A percentile compares a stretch with the other conserved stretches of the same genome.
These are phyloP conservation scores for Jamesozyma jinghongensis DNA, from an alignment of 805 yeast species.

Conservation along the genomic window DNA sequence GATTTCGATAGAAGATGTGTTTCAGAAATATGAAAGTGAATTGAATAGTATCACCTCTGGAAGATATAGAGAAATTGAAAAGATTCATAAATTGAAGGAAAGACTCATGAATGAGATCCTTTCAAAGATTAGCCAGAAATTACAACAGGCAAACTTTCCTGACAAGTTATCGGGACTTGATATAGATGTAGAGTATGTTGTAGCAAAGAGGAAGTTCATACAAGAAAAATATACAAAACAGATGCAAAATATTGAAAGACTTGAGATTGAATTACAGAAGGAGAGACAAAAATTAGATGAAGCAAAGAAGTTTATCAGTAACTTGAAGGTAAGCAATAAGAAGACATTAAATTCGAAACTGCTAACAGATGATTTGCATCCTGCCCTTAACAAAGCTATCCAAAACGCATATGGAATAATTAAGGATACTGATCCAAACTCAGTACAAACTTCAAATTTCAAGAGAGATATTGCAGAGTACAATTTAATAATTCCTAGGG, in stretches of 20 bases:
- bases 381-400: constrained; percentile 22
- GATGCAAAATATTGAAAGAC: constrained; percentile 15
- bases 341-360: constrained; percentile 15
- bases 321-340: constrained; percentile 8
- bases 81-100: constrained; percentile 13
- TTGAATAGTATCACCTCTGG: constrained; percentile 10
- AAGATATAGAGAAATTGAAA: constrained; percentile 10
- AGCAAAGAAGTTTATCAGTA: constrained; percentile 6
- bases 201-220: constrained; percentile 24
- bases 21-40: constrained; percentile 17
- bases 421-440: neutral
- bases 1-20: constrained; percentile 16
- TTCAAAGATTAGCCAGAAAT: constrained; percentile 15
- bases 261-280: constrained; percentile 17
- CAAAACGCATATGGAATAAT: constrained; percentile 22
- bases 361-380: constrained; percentile 18
- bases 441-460: neutral
- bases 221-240: constrained; percentile 21
- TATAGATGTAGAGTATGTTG: constrained; percentile 25
- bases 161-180: constrained; percentile 17
- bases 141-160: constrained; percentile 21
- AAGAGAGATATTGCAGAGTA: constrained; percentile 6
- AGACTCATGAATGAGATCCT: constrained; percentile 19
- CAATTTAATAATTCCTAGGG: constrained; percentile 1
- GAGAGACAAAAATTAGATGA: constrained; percentile 16